Percentiles rank a stretch among this genome's conserved stretches.
phyloP scores from a whole-genome alignment of 768 basidiomycete species.

The Fibroporia radiculosa region DNA sequence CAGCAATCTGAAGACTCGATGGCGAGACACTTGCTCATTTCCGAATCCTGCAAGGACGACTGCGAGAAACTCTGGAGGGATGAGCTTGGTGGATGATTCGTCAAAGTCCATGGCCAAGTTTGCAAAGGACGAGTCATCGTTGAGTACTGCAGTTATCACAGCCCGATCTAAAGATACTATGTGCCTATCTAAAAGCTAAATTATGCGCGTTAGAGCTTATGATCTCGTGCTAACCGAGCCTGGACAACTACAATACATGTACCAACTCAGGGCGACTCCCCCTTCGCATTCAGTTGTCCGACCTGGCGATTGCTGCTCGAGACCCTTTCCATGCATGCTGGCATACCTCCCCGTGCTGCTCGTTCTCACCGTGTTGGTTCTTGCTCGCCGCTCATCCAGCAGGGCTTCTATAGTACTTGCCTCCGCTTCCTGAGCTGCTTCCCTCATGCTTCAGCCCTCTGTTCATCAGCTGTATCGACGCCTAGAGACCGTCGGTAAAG shows the following conservation, averaged over 20 bases:
- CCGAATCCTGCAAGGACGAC: slow-evolving; percentile 89
- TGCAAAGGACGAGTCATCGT: neutral
- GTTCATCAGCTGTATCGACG: slow-evolving; percentile 79
- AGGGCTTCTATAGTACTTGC: no score
- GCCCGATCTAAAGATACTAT: neutral
- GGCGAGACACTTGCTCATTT: slow-evolving; percentile 53
- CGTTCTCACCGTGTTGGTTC: no score
- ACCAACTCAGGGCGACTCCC: no score
- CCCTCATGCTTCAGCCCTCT: slow-evolving; percentile 42
- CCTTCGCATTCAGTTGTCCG: no score
- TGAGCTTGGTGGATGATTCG: slow-evolving; percentile 39
- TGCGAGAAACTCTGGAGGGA: slow-evolving; percentile 76
- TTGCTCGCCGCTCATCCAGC: no score
- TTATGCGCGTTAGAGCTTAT: neutral
- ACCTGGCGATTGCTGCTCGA: no score
- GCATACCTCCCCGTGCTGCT: no score
- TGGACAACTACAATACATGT: no score
- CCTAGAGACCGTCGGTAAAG: slow-evolving; percentile 90
- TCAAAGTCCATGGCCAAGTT: slow-evolving; percentile 53
- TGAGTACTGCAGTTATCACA: neutral
- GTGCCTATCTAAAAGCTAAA: neutral
- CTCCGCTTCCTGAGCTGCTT: neutral
- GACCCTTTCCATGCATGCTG: no score
- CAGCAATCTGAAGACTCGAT: slow-evolving; percentile 2
- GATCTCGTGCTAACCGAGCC: no score